phyloP scores from a whole-genome alignment of 140 eudicot genomes.

The Ambrosia hybrid region DNA sequence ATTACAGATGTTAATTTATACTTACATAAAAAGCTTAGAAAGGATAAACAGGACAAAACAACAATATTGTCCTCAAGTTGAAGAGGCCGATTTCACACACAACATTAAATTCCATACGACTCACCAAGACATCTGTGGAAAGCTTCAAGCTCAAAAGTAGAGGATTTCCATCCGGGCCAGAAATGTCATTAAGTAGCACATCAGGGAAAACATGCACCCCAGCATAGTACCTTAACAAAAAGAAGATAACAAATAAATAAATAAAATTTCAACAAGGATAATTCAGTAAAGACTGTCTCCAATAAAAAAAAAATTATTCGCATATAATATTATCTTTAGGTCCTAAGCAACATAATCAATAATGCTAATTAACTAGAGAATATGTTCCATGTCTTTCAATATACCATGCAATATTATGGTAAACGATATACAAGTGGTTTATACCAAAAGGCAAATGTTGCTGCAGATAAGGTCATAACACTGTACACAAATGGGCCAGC shows the following conservation, averaged over 20 bases:
- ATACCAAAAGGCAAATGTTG: constrained; percentile 93
- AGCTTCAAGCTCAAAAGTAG: constrained; percentile 90
- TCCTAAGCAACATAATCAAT: background rate
- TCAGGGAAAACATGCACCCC: constrained; percentile 84
- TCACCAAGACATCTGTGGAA: constrained; percentile 89
- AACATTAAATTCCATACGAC: constrained; percentile 19
- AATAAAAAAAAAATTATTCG: too few species aligned
- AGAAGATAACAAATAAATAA: background rate
- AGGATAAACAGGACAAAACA: background rate
- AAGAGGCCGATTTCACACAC: background rate
- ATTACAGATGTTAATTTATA: background rate
- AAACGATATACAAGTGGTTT: constrained; percentile 10
- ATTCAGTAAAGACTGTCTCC: background rate
- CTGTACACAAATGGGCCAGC: constrained; percentile 95
- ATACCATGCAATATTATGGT: background rate
- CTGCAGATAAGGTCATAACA: constrained; percentile 84
- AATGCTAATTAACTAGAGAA: background rate
- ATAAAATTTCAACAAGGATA: constrained; percentile 14
- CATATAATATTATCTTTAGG: too few species aligned
- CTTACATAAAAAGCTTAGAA: background rate
- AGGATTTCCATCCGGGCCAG: constrained; percentile 89
- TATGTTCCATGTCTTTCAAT: background rate
- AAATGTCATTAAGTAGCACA: constrained; percentile 90
- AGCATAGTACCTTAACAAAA: constrained; percentile 58
- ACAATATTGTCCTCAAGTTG: constrained; percentile 10